These are phyloP conservation scores for Clarireedia paspali DNA, from an alignment of 2,329 filamentous ascomycete species.

Conservation along the genomic window DNA sequence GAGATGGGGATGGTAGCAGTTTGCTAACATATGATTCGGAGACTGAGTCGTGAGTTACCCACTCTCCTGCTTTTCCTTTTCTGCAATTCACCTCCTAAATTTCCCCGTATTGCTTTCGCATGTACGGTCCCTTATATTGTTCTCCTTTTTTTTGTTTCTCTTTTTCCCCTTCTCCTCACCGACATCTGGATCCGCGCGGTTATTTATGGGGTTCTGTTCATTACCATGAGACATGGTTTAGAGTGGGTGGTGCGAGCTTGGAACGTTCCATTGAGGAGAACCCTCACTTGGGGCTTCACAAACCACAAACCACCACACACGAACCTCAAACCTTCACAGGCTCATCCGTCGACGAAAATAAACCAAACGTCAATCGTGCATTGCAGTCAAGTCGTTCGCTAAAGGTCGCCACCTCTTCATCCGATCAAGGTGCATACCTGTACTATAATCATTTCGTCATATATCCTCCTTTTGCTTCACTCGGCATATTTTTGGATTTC, in stretches of 20 bases:
- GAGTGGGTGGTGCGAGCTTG: conserved; percentile 12
- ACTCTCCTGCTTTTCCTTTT: conserved; percentile 7
- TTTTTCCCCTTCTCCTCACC: neutral
- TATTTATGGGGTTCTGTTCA: neutral
- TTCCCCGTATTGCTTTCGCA: neutral
- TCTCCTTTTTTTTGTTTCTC: neutral
- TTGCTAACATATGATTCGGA: conserved; percentile 29
- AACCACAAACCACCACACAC: conserved; percentile 2
- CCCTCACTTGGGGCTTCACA: conserved; percentile 7
- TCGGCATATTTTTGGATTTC: neutral
- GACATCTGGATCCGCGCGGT: neutral
- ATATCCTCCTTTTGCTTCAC: neutral
- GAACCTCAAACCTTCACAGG: neutral
- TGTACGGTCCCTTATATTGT: neutral
- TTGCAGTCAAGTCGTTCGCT: conserved; percentile 1
- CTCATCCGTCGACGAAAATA: neutral
- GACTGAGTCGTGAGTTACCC: conserved; percentile 27
- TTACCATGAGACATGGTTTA: neutral
- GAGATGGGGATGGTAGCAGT: conserved; percentile 22
- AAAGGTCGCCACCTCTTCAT: neutral
- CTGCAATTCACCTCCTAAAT: conserved; percentile 11
- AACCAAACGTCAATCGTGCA: conserved; percentile 6
- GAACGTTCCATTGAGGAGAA: conserved; percentile 11
- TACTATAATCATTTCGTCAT: neutral
- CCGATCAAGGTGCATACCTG: neutral